phyloP scores from a whole-genome alignment of 345 rosid species.

The Melaleuca quinquenervia region DNA sequence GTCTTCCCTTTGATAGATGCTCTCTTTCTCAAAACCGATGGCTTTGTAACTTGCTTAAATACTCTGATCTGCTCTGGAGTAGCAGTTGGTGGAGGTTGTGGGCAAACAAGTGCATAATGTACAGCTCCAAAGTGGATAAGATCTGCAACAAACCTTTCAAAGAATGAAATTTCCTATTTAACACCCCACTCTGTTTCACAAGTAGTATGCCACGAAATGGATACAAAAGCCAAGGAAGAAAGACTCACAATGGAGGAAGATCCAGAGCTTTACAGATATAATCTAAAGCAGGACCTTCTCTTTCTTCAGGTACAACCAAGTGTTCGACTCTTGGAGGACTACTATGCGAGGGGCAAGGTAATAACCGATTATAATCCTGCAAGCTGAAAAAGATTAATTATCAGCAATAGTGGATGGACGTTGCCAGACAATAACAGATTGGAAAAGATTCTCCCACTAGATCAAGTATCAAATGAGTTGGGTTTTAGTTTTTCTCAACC shows the following conservation, averaged over 20 bases:
- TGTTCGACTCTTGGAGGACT: conserved; percentile 76
- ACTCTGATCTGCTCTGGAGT: conserved; percentile 53
- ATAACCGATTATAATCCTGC: conserved; percentile 53
- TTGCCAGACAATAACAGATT: neutral
- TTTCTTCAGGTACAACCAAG: conserved; percentile 62
- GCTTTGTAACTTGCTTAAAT: conserved; percentile 60
- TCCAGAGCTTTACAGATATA: conserved; percentile 48
- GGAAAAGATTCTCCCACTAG: neutral
- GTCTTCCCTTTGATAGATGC: conserved; percentile 78
- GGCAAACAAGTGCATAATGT: conserved; percentile 87
- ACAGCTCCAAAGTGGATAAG: conserved; percentile 91
- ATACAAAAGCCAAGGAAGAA: neutral
- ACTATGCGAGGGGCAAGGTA: conserved; percentile 61
- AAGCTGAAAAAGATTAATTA: conserved; percentile 22
- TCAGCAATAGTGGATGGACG: neutral
- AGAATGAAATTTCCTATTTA: conserved; percentile 29
- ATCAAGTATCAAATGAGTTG: neutral
- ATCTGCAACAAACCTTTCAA: conserved; percentile 93
- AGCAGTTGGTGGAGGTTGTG: conserved; percentile 77
- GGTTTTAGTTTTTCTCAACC: neutral
- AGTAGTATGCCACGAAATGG: neutral
- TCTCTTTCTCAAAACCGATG: conserved; percentile 51
- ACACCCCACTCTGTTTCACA: conserved; percentile 8
- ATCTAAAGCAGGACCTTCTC: conserved; percentile 52
- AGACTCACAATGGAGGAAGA: conserved; percentile 82